Evolutionary conservation across 2,329 filamentous ascomycete species (phyloP), one percentile per base, ranked within the genome.

Genomic region (Hypoxylon sp.): DNA sequence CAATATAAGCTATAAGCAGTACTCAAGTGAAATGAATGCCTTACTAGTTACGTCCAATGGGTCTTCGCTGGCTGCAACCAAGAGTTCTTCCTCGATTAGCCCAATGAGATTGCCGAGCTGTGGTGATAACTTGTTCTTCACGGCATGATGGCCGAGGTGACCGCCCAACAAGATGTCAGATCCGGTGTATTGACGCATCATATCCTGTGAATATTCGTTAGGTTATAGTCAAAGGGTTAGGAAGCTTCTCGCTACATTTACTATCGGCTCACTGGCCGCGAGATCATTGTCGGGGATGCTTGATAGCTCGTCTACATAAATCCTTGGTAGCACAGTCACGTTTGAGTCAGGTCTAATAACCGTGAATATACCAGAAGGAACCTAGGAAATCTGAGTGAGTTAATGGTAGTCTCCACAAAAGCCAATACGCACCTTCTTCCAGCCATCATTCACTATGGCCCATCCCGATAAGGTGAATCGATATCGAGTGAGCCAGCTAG

Each of bases 101-200:
- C 23, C 14, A 25, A 23, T 9, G 4, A 48, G 43, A 25, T 48
- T 48, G 19, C 43, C 19, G 6, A 48, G 19, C 21, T 48, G 43
- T 11, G 43, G 43, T 23, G 43, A 48, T 23, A 48, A 23, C 43
- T 48, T 48, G 43, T 48, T 48, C 43, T 48, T 48, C 2, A 48
- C 43, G 9, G 43, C 43, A 48, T 48, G 43, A 11, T 48, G 43
- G 13, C 43, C 43, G 9, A 48, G 13, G 19, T 48, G 43, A 25
- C 43, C 19, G 23, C 43, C 43, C 9, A 48, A 14, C 10, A 48
- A 19, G 25, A 48, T 48, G 14, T 48, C 43, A 3, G 43, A 48
- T 48, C 19, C 19, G 6, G 43, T 48, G 7, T 48, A 48, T 23
- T 48, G 43, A 19, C 43, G 43, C 43, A 48, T 48, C 43, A 48